A percentile compares a stretch with the other conserved stretches of the same genome.
Conservation (phyloP, 164 flowering plant species). For the Kalanchoe fedtschenkoi region DNA sequence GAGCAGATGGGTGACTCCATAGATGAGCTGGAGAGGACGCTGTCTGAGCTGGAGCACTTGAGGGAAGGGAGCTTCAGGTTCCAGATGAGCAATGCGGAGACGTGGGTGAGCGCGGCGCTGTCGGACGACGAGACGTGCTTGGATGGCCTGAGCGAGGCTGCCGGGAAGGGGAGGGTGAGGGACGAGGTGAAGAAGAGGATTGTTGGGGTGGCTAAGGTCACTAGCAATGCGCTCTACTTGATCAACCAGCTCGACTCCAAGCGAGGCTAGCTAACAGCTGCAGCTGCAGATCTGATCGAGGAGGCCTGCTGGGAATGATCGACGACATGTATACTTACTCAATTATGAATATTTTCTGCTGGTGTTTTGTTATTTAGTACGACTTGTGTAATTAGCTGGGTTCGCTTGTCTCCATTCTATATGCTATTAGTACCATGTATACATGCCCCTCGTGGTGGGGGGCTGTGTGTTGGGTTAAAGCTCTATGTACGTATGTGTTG, state of each 20-base stretch:
- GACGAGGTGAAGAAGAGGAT: constrained; percentile 36
- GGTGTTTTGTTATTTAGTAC: too few species aligned
- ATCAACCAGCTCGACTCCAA: constrained; percentile 63
- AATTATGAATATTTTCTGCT: too few species aligned
- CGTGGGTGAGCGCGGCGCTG: constrained; percentile 75
- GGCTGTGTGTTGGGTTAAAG: too few species aligned
- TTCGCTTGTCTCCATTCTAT: too few species aligned
- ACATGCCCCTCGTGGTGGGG: too few species aligned
- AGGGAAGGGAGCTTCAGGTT: constrained; percentile 27
- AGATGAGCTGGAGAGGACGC: constrained; percentile 36
- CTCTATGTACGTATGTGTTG: too few species aligned
- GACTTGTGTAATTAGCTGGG: too few species aligned
- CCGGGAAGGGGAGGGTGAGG: constrained; percentile 28
- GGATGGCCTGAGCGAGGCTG: constrained; percentile 39
- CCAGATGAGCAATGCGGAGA: constrained; percentile 63
- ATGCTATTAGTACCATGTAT: too few species aligned
- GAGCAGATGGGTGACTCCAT: constrained; percentile 53
- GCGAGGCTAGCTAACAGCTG: too few species aligned
- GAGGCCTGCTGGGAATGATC: too few species aligned
- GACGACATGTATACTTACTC: too few species aligned
- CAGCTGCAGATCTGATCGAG: too few species aligned
- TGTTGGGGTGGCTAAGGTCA: constrained; percentile 39
- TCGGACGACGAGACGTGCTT: constrained; percentile 72
- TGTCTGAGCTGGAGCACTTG: constrained; percentile 40
- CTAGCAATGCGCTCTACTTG: constrained; percentile 70